These are phyloP conservation scores for Phytophthora pistaciae DNA, from an alignment of 352 stramenopile species.

Conservation along the genomic window DNA sequence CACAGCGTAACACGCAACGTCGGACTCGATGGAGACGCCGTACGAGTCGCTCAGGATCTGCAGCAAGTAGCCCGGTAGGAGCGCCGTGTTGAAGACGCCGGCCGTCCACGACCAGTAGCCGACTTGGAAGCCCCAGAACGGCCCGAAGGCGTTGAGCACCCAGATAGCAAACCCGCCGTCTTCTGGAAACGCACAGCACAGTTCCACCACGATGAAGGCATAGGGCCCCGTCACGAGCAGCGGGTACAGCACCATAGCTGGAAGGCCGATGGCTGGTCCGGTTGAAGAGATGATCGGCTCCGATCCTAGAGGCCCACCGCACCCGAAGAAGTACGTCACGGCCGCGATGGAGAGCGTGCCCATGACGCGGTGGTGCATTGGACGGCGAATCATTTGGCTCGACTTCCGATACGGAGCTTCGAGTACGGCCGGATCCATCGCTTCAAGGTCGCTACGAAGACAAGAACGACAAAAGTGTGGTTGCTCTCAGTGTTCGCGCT, in stretches of 20 bases:
- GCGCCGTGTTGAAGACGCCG: constrained; percentile 61
- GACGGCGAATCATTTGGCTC: constrained; percentile 7
- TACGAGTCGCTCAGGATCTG: constrained; percentile 50
- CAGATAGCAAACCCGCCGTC: constrained; percentile 81
- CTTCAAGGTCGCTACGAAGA: constrained; percentile 22
- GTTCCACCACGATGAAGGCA: constrained; percentile 65
- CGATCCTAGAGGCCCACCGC: constrained; percentile 59
- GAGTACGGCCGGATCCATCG: constrained; percentile 20
- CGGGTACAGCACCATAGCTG: constrained; percentile 65
- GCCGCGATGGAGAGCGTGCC: constrained; percentile 50
- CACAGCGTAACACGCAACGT: constrained; percentile 31
- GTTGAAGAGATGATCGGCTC: constrained; percentile 62
- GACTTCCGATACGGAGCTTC: constrained; percentile 35
- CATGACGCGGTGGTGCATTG: constrained; percentile 41
- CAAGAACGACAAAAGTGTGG: background rate
- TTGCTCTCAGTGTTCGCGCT: no score
- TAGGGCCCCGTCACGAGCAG: constrained; percentile 72
- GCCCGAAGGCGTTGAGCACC: constrained; percentile 71
- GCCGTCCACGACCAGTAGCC: constrained; percentile 88
- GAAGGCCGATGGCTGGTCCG: constrained; percentile 64
- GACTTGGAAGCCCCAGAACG: constrained; percentile 84
- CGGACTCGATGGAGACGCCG: constrained; percentile 48
- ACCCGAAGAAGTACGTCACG: constrained; percentile 65
- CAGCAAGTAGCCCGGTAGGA: constrained; percentile 57
- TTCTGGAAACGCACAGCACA: constrained; percentile 78